These are phyloP conservation scores for Cercophora sp. DNA, from an alignment of 495 filamentous ascomycete genomes.

Conservation along the genomic window DNA sequence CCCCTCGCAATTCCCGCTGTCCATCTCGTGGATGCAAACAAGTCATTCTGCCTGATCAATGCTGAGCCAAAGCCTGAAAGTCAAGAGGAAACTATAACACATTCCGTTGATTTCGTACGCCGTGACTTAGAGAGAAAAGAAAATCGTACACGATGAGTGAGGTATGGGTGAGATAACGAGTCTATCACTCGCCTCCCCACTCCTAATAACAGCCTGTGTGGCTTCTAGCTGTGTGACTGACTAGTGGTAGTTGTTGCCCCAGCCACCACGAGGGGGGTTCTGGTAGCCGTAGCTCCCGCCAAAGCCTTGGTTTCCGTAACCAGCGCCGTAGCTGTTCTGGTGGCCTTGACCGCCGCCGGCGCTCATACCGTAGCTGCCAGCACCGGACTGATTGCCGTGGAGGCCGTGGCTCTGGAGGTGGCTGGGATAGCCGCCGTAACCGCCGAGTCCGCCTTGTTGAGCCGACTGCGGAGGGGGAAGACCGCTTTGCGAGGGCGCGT, in stretches of 20 bases:
- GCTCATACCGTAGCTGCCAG: slow-evolving; percentile 66
- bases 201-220: too few relatives aligned
- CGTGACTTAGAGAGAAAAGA: background rate
- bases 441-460: slow-evolving; percentile 46
- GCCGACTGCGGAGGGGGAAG: slow-evolving; percentile 74
- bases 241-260: slow-evolving; percentile 69
- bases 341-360: slow-evolving; percentile 62
- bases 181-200: too few relatives aligned
- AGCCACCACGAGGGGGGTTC: slow-evolving; percentile 47
- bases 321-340: slow-evolving; percentile 51
- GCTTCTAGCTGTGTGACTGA: too few relatives aligned
- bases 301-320: slow-evolving; percentile 55
- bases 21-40: too few relatives aligned
- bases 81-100: background rate
- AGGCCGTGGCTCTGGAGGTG: slow-evolving; percentile 61
- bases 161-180: too few relatives aligned
- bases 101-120: background rate
- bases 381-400: slow-evolving; percentile 59
- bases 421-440: slow-evolving; percentile 69
- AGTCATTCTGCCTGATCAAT: too few relatives aligned
- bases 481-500: slow-evolving; percentile 58
- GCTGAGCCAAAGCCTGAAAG: background rate
- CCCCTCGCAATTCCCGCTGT: too few relatives aligned
- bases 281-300: slow-evolving; percentile 48
- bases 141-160: background rate